These are phyloP conservation scores for Comarum palustre DNA, from an alignment of 306 rosid species.

Conservation along the genomic window DNA sequence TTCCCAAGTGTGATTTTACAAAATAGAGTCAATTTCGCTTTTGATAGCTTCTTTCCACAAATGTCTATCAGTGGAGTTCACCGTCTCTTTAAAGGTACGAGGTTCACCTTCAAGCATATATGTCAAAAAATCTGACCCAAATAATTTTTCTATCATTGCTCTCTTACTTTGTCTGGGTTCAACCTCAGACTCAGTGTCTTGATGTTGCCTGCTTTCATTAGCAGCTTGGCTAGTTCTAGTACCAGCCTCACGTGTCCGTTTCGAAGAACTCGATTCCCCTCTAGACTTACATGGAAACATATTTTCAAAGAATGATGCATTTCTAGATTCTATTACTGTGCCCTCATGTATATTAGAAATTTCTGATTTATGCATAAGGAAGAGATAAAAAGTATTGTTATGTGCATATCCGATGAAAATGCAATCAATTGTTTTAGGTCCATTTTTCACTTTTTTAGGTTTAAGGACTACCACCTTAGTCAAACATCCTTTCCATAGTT, in stretches of 20 bases:
- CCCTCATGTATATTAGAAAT: not conserved
- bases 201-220: not conserved
- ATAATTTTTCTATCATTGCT: not conserved
- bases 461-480: not conserved
- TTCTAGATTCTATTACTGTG: not conserved
- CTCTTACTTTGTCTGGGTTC: not conserved
- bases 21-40: too few relatives aligned
- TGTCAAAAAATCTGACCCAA: too few relatives aligned
- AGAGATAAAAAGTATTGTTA: too few relatives aligned
- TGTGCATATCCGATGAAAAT: too few relatives aligned
- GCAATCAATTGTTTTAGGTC: too few relatives aligned
- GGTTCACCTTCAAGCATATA: too few relatives aligned
- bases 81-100: too few relatives aligned
- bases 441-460: too few relatives aligned
- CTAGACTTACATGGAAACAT: not conserved
- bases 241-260: not conserved
- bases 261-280: not conserved
- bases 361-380: too few relatives aligned
- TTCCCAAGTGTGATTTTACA: too few relatives aligned
- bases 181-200: not conserved
- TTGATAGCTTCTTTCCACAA: too few relatives aligned
- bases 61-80: too few relatives aligned
- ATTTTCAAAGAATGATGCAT: not conserved
- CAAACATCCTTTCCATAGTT: not conserved
- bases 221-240: not conserved